Base-by-base conservation (phyloP, 768 basidiomycete species). In the Lactarius sanguifluus region DNA sequence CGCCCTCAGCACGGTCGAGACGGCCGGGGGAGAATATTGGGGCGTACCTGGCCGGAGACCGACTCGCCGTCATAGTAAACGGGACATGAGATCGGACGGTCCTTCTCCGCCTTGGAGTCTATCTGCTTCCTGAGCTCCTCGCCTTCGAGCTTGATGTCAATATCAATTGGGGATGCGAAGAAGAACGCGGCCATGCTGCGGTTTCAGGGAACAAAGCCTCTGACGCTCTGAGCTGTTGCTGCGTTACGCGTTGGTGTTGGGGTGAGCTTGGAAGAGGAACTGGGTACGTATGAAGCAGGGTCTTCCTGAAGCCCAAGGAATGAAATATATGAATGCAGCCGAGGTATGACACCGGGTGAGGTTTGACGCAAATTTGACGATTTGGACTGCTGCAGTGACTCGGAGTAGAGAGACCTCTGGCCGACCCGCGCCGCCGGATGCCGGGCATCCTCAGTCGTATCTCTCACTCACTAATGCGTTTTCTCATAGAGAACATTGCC, bases 61-160 rank as follows among this genome's bases (percentile, higher is more conserved):
- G 89, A 87, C 74, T 98, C 96, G 7, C 96, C 97, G 76, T 98
- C 97, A 74, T 92, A 96, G 76, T 93, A 98, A 7, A 98, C 89
- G 2, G 96, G 94, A 82, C 90, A 94, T 64, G 90, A 86, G 59
- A 89, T 82, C 65, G 82, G 81, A 75, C 90, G 88, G 56, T 96
- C 95, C 78, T 96, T 95, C 69, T 96, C 94, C 34, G 83, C 81
- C 79, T 97, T 97, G 71, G 90, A 83, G 56, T 98, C 96, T 3
- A 96, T 88, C 70, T 91, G 89, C 76, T 94, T 95, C 68, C 96
- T 83, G 55, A 86, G 79, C 41, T 97, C 92, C 74, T 98, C 95
- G 41, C 86, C 90, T 57, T 91, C 87, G 38, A 98, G 83, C 73
- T 89, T 89, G 74, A 99, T 79, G 75, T 97, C 94, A 18, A 98